phyloP scores from a whole-genome alignment of 1,139 yeast genomes.

The Suhomyces panamericanus region DNA sequence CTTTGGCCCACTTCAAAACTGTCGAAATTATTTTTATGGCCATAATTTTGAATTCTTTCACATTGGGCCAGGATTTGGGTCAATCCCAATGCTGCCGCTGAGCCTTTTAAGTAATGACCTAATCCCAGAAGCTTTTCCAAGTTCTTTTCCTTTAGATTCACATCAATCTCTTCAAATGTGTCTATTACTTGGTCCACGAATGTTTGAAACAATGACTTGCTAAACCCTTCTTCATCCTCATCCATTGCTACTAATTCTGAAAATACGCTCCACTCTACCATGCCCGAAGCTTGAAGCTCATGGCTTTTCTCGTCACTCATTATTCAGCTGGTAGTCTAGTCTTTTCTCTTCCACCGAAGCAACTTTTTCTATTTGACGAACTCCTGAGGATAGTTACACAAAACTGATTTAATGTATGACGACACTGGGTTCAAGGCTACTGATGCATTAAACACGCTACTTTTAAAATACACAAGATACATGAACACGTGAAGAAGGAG shows the following conservation, averaged over 20 bases:
- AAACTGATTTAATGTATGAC: conserved; percentile 3
- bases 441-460: neutral
- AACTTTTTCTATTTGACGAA: conserved; percentile 13
- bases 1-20: conserved; percentile 28
- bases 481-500: no score
- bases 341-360: conserved; percentile 13
- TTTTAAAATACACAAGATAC: no score
- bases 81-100: conserved; percentile 92
- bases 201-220: conserved; percentile 71
- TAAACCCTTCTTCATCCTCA: conserved; percentile 87
- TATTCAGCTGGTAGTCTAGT: conserved; percentile 1
- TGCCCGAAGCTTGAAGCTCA: conserved; percentile 52
- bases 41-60: conserved; percentile 90
- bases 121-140: conserved; percentile 65
- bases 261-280: conserved; percentile 87
- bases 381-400: conserved; percentile 13
- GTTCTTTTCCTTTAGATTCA: conserved; percentile 47
- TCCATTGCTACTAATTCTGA: conserved; percentile 92
- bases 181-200: conserved; percentile 87
- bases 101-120: conserved; percentile 94
- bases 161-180: conserved; percentile 73
- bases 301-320: conserved; percentile 41
- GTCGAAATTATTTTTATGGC: conserved; percentile 54
- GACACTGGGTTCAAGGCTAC: conserved; percentile 4
- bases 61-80: conserved; percentile 80